These are phyloP conservation scores for Afroboletus lepidellus DNA, from an alignment of 1,284 basidiomycete genomes.

Conservation along the genomic window DNA sequence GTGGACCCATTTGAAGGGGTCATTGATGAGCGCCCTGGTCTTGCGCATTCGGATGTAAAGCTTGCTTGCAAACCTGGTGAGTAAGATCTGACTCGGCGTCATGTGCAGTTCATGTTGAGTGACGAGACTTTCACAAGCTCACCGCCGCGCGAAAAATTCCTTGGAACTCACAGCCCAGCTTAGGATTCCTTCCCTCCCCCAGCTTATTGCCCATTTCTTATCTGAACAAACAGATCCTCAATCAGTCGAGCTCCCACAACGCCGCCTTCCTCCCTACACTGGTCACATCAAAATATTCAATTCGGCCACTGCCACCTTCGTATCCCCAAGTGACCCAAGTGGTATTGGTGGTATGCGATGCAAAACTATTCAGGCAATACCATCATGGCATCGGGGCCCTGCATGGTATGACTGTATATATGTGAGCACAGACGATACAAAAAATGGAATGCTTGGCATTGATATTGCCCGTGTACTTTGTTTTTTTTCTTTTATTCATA, in stretches of 20 bases:
- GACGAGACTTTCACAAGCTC: neutral
- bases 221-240: neutral
- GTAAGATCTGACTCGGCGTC: neutral
- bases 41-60: neutral
- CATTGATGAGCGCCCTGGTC: neutral
- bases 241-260: neutral
- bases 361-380: neutral
- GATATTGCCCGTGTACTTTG: neutral
- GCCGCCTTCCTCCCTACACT: neutral
- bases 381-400: neutral
- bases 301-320: neutral
- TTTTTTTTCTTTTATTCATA: constrained; percentile 1
- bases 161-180: neutral
- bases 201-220: neutral
- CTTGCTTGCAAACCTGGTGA: neutral
- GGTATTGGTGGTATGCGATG: neutral
- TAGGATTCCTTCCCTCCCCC: neutral
- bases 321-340: constrained; percentile 5
- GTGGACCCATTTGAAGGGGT: neutral
- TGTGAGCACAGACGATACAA: neutral
- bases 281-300: constrained; percentile 8
- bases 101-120: neutral
- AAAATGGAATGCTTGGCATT: neutral
- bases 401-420: neutral
- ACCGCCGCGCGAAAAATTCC: neutral